A percentile compares a stretch with the other conserved stretches of the same genome.
Conservation (phyloP, 305 asterid genomes). For the Fraxinus platypoda region DNA sequence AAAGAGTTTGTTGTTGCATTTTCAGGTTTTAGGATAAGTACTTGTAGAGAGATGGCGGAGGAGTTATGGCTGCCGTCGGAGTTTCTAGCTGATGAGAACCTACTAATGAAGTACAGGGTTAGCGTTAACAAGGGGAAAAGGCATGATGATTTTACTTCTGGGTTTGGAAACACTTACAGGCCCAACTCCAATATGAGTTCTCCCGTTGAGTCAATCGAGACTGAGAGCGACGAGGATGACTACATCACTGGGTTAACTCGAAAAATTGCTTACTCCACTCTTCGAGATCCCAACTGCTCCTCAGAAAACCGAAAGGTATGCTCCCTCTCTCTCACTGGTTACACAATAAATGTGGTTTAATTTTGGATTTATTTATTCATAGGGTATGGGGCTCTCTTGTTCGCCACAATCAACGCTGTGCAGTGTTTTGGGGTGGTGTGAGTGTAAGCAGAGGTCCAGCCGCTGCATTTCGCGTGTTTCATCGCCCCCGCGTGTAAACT, state of each 20-base stretch:
- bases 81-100: constrained; percentile 55
- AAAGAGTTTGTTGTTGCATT: neutral
- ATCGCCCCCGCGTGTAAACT: constrained; percentile 35
- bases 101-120: constrained; percentile 36
- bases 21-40: constrained; percentile 42
- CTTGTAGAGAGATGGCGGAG: constrained; percentile 33
- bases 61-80: constrained; percentile 61
- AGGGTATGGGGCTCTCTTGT: constrained; percentile 39
- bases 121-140: constrained; percentile 12
- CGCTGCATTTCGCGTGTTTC: constrained; percentile 37
- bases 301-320: constrained; percentile 33
- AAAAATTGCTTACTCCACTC: constrained; percentile 29
- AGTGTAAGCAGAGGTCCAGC: constrained; percentile 36
- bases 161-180: constrained; percentile 16
- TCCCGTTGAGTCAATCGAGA: constrained; percentile 53
- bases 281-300: constrained; percentile 18
- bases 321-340: neutral
- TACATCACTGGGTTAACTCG: constrained; percentile 35
- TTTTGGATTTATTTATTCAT: neutral
- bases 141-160: constrained; percentile 5
- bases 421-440: constrained; percentile 3
- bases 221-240: constrained; percentile 59
- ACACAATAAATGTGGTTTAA: neutral
- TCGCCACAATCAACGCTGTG: constrained; percentile 59
- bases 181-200: constrained; percentile 50